Percentiles rank a stretch among this genome's conserved stretches.
Conservation (phyloP, 179 eudicot genomes). For the Beta lomatogona region DNA sequence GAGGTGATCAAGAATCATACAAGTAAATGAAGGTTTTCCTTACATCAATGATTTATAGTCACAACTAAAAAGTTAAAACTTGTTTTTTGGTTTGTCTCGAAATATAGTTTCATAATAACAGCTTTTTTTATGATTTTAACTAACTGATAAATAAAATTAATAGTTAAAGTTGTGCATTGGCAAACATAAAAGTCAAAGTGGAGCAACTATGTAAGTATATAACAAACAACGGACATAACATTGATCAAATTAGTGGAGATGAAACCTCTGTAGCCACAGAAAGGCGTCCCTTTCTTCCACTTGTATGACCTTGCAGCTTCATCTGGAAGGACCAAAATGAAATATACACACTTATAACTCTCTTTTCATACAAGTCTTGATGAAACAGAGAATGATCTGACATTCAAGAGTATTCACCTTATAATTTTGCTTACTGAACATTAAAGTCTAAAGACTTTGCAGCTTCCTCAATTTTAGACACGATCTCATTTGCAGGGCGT, state of each 20-base stretch:
- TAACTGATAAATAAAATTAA: too few relatives aligned
- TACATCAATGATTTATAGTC: background rate
- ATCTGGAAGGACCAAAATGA: constrained; percentile 41
- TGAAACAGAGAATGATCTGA: background rate
- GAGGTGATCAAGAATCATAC: constrained; percentile 18
- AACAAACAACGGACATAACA: background rate
- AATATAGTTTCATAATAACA: too few relatives aligned
- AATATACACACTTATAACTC: background rate
- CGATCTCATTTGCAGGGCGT: constrained; percentile 75
- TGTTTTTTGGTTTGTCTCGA: too few relatives aligned
- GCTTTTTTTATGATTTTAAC: too few relatives aligned
- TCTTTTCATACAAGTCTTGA: background rate
- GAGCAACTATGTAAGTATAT: too few relatives aligned
- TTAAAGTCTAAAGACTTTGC: constrained; percentile 86
- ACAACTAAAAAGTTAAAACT: background rate
- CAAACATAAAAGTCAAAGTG: too few relatives aligned
- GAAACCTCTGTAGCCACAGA: constrained; percentile 91
- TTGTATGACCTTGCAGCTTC: constrained; percentile 82
- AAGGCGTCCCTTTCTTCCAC: constrained; percentile 93
- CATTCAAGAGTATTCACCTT: constrained; percentile 48
- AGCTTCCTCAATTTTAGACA: constrained; percentile 86
- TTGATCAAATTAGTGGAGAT: background rate
- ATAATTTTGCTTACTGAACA: constrained; percentile 70
- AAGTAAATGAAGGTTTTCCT: background rate
- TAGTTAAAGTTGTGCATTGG: too few relatives aligned